phyloP scores from a whole-genome alignment of 495 filamentous ascomycete genomes.

The Diplogelasinospora grovesii region DNA sequence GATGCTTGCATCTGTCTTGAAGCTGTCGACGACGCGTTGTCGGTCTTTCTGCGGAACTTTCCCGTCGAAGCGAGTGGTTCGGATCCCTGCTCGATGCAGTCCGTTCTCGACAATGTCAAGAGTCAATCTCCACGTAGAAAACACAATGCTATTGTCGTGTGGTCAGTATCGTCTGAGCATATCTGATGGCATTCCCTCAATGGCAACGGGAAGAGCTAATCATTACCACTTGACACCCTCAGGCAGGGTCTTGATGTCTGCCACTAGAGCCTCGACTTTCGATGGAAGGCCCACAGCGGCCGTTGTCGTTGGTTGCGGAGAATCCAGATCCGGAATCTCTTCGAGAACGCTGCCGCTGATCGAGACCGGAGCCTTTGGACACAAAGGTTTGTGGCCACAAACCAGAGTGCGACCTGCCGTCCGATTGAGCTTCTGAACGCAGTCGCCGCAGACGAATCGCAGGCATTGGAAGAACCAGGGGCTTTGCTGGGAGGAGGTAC shows the following conservation, averaged over 20 bases:
- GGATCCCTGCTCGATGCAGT: conserved; percentile 25
- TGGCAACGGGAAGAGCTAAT: background rate
- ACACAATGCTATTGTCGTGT: conserved; percentile 29
- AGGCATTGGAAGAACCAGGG: background rate
- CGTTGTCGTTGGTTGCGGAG: too few relatives aligned
- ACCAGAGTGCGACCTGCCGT: too few relatives aligned
- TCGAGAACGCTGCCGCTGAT: too few relatives aligned
- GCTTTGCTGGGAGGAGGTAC: background rate
- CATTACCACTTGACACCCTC: conserved; percentile 21
- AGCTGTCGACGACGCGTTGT: conserved; percentile 26
- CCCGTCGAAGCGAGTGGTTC: conserved; percentile 37
- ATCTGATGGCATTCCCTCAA: background rate
- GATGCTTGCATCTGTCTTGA: conserved; percentile 22
- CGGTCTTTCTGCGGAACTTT: conserved; percentile 30
- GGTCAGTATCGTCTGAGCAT: background rate
- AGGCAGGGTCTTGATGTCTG: conserved; percentile 10
- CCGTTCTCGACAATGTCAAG: conserved; percentile 34
- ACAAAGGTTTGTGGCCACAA: conserved; percentile 23
- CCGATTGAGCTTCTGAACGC: too few relatives aligned
- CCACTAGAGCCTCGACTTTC: conserved; percentile 24
- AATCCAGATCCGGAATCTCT: background rate
- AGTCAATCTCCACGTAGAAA: conserved; percentile 39
- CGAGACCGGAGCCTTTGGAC: conserved; percentile 16
- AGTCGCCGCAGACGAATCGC: conserved; percentile 6
- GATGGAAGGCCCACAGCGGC: conserved; percentile 15